Conservation (phyloP, 2,329 filamentous ascomycete genomes). For the Sporothrix pseudoabietina region DNA sequence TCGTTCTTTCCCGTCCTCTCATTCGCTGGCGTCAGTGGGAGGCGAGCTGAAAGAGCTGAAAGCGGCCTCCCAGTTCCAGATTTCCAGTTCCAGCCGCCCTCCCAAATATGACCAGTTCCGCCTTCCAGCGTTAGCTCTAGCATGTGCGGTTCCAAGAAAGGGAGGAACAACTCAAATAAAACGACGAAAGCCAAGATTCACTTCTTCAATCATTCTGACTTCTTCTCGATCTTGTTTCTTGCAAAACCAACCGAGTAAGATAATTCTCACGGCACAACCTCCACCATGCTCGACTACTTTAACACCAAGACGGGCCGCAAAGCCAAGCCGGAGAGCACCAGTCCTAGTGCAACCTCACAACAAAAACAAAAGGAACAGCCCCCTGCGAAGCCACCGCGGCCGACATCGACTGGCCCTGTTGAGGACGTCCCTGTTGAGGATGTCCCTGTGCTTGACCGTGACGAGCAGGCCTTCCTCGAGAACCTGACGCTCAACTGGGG, state of each 20-base stretch:
- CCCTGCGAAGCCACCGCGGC: background rate
- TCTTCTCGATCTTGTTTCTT: background rate
- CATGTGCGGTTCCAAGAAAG: background rate
- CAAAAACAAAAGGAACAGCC: background rate
- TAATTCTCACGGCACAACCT: conserved; percentile 16
- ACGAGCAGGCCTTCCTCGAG: conserved; percentile 62
- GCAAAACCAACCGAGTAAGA: background rate
- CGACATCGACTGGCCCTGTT: background rate
- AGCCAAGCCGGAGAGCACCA: conserved; percentile 37
- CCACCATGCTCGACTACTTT: conserved; percentile 64
- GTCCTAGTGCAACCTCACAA: conserved; percentile 31
- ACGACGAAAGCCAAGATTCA: too few relatives aligned
- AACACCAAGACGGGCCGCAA: conserved; percentile 62
- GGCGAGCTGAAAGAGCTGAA: conserved; percentile 18
- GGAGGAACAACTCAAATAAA: background rate
- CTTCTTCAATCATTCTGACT: background rate
- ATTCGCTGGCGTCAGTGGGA: conserved; percentile 11
- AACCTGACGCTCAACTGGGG: conserved; percentile 47
- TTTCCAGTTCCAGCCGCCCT: background rate
- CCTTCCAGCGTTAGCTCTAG: background rate
- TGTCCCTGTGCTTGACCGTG: conserved; percentile 52
- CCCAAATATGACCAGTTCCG: background rate
- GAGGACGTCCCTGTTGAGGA: conserved; percentile 41
- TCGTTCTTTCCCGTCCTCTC: background rate
- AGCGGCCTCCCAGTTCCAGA: conserved; percentile 18